Evolutionary conservation across 768 basidiomycete genomes (phyloP).

Genomic region (Rhodosporidiobolus odoratus): DNA sequence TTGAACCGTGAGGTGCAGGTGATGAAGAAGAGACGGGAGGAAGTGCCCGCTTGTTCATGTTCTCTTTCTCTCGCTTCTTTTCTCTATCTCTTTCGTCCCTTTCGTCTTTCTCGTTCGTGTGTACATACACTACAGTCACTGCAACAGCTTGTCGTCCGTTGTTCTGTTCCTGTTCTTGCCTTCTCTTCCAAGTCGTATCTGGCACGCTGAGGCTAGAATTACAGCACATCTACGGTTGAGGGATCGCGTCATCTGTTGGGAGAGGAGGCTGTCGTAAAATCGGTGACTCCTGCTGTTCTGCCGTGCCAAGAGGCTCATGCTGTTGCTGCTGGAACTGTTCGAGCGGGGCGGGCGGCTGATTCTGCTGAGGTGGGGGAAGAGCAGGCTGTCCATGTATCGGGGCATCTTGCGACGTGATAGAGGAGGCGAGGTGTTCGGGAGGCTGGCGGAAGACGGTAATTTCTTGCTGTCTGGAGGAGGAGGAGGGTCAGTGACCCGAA

Average conservation of each 20-base stretch:
- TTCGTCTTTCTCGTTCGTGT: no score
- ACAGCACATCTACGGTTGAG: neutral
- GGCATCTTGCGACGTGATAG: neutral
- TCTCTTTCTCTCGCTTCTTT: neutral
- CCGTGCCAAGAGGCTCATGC: neutral
- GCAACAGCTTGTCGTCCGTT: no score
- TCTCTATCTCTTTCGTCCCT: no score
- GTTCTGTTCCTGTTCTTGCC: no score
- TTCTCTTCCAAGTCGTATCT: no score
- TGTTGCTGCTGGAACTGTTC: conserved; percentile 2
- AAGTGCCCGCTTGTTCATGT: neutral
- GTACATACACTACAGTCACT: no score
- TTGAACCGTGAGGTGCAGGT: no score
- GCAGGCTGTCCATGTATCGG: neutral
- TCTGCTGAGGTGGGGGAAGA: neutral
- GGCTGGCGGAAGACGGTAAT: conserved; percentile 36
- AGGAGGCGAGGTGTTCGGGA: neutral
- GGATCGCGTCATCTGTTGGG: neutral
- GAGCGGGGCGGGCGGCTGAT: neutral
- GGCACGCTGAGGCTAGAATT: neutral
- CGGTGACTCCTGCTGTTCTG: neutral
- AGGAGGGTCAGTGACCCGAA: neutral
- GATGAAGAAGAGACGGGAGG: neutral
- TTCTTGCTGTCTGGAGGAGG: conserved; percentile 33
- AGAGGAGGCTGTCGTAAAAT: neutral